Evolutionary conservation across 176 grass and related monocot species (phyloP), one percentile per base, ranked within the genome.

Genomic region (Themeda triandra): DNA sequence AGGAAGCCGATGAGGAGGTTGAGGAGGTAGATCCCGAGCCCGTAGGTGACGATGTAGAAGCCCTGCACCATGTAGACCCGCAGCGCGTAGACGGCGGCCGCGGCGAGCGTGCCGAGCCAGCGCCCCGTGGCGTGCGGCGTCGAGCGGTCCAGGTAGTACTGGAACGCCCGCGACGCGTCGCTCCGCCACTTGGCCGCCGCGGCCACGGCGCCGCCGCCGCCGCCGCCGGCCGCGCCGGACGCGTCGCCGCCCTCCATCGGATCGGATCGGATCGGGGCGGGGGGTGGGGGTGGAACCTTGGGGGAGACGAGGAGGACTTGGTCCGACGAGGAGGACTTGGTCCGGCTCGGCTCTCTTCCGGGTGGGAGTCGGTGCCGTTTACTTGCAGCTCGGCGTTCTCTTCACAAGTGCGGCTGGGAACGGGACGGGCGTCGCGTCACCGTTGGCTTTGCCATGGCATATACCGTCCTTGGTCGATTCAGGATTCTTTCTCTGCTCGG

Each of bases 1-100:
- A 97, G 86, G 84, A 97, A 97, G 0, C 94, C 94, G 81, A 97
- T 97, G 79, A 97, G 92, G 69, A 97, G 90, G 91, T 97, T 94
- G 70, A 97, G 82, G 81, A 97, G 89, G 86, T 97, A 97, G 85
- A 97, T 97, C 81, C 94, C 95, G 64, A 97, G 84, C 13, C 95
- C 95, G 63, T 97, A 97, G 85, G 84, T 91, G 69, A 97, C 86
- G 58, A 97, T 90, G 87, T 97, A 97, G 87, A 97, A 97, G 27
- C 94, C 92, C 75, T 97, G 92, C 73, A 92, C 21, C 32, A 87
- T 37, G 85, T 91, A 97, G 63, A 97, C 95, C 37, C 95, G 69
- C 78, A 97, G 84, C 19, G 75, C 73, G 71, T 97, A 94, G 66
- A 97, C 77, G 37, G 81, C 69, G 12, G 86, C 95, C 17, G 79